Percentiles rank a stretch among this genome's conserved stretches.
These are phyloP conservation scores for Trifolium fragiferum DNA, from an alignment of 306 rosid species.

Conservation along the genomic window DNA sequence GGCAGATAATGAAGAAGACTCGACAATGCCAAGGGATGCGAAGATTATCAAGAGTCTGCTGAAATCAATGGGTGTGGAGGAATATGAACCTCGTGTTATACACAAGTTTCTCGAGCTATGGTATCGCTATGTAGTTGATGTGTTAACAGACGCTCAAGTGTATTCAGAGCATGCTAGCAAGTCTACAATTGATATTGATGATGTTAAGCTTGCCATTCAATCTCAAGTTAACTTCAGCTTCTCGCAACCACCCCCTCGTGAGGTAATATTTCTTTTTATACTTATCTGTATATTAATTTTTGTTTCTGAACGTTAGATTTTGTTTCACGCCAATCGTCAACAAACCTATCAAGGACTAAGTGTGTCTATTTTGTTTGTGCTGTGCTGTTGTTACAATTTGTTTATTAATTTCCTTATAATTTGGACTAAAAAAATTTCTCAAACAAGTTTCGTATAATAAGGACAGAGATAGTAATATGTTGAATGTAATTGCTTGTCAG, in stretches of 20 bases:
- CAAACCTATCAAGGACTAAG: slow-evolving; percentile 9
- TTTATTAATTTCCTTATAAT: background rate
- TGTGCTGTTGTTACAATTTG: background rate
- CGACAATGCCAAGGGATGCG: slow-evolving; percentile 80
- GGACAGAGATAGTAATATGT: slow-evolving; percentile 15
- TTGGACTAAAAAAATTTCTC: too few relatives aligned
- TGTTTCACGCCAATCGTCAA: background rate
- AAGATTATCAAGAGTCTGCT: slow-evolving; percentile 73
- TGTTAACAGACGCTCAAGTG: slow-evolving; percentile 85
- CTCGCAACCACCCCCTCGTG: slow-evolving; percentile 96
- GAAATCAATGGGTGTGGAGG: slow-evolving; percentile 94
- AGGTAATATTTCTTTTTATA: slow-evolving; percentile 56
- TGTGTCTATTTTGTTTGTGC: background rate
- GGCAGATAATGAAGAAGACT: slow-evolving; percentile 80
- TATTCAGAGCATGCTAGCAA: slow-evolving; percentile 92
- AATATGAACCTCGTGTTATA: slow-evolving; percentile 78
- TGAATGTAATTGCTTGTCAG: slow-evolving; percentile 46
- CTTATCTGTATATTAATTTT: slow-evolving; percentile 5
- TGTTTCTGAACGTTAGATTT: background rate
- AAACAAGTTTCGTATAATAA: too few relatives aligned
- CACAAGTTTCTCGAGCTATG: slow-evolving; percentile 90
- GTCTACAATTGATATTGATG: slow-evolving; percentile 80
- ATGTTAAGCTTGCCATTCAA: slow-evolving; percentile 90
- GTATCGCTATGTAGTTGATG: slow-evolving; percentile 91
- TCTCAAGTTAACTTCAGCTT: slow-evolving; percentile 90